Percentiles rank a stretch among this genome's conserved stretches.
Evolutionary conservation across 2,329 filamentous ascomycete species (phyloP).

Genomic region (Bretziella fagacearum): DNA sequence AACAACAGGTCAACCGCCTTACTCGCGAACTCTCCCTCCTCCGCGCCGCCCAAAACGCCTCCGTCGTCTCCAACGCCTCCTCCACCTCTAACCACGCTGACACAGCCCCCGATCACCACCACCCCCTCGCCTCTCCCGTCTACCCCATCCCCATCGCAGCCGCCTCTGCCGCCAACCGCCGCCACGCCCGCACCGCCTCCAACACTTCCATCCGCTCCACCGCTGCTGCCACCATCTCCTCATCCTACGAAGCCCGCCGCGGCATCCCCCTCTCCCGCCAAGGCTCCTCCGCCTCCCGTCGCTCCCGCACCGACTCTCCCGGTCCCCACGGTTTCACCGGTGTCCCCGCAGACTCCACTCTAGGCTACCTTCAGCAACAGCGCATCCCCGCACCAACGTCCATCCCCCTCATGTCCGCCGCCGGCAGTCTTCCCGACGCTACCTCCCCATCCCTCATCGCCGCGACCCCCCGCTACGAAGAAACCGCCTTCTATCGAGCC

Average conservation of each 20-base stretch:
- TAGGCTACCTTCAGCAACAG: constrained; percentile 33
- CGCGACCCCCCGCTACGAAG: constrained; percentile 43
- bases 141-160: constrained; percentile 33
- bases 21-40: constrained; percentile 76
- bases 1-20: constrained; percentile 64
- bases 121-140: constrained; percentile 38
- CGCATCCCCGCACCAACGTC: constrained; percentile 24
- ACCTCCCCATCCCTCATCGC: constrained; percentile 37
- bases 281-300: constrained; percentile 37
- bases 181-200: constrained; percentile 42
- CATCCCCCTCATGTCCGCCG: constrained; percentile 15
- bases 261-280: constrained; percentile 34
- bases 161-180: constrained; percentile 26
- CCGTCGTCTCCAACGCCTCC: constrained; percentile 47
- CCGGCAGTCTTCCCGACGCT: constrained; percentile 13
- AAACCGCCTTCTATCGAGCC: constrained; percentile 40
- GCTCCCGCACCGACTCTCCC: constrained; percentile 34
- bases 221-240: constrained; percentile 24
- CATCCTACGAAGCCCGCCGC: constrained; percentile 23
- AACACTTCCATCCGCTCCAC: constrained; percentile 38
- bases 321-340: constrained; percentile 15
- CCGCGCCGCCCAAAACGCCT: constrained; percentile 52
- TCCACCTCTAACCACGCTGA: constrained; percentile 40
- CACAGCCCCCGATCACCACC: constrained; percentile 33
- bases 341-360: constrained; percentile 22